Percentiles rank a stretch among this genome's conserved stretches.
Evolutionary conservation across 345 rosid species (phyloP).

Genomic region (Eucalyptus victrix): DNA sequence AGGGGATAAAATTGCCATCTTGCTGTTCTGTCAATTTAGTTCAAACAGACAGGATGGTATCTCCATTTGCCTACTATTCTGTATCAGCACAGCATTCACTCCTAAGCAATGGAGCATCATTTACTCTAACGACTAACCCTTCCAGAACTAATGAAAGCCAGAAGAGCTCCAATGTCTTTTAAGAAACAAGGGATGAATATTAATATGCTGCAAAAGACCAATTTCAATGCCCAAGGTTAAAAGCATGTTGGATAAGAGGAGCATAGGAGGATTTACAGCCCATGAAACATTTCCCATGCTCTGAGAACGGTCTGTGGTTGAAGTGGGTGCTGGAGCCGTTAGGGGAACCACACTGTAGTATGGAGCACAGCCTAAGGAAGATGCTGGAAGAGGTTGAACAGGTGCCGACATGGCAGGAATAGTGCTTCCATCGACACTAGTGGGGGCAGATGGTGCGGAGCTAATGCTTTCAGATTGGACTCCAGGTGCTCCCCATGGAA

Average conservation of each 20-base stretch:
- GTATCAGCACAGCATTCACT: not conserved
- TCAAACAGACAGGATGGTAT: not conserved
- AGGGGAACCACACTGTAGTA: slow-evolving; percentile 78
- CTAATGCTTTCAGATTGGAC: slow-evolving; percentile 62
- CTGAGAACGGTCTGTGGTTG: slow-evolving; percentile 44
- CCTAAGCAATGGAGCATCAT: not conserved
- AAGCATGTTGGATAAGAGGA: not conserved
- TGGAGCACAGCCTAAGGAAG: slow-evolving; percentile 52
- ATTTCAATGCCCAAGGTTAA: not conserved
- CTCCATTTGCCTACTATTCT: not conserved
- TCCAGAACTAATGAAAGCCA: not conserved
- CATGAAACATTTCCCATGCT: slow-evolving; percentile 61
- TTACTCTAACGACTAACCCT: not conserved
- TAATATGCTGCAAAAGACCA: not conserved
- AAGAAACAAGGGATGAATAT: not conserved
- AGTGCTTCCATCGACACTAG: slow-evolving; percentile 41
- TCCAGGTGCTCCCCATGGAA: slow-evolving; percentile 97
- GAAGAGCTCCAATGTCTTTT: not conserved
- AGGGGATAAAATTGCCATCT: not conserved
- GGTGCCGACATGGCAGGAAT: slow-evolving; percentile 24
- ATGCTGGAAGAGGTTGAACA: slow-evolving; percentile 39
- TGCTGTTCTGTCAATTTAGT: not conserved
- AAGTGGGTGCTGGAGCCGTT: slow-evolving; percentile 30
- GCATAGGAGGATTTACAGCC: slow-evolving; percentile 45
- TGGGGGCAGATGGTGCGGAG: slow-evolving; percentile 35